Evolutionary conservation across 2,329 filamentous ascomycete genomes (phyloP), one percentile per base, ranked within the genome.

Genomic region (Hypoxylon sp.): DNA sequence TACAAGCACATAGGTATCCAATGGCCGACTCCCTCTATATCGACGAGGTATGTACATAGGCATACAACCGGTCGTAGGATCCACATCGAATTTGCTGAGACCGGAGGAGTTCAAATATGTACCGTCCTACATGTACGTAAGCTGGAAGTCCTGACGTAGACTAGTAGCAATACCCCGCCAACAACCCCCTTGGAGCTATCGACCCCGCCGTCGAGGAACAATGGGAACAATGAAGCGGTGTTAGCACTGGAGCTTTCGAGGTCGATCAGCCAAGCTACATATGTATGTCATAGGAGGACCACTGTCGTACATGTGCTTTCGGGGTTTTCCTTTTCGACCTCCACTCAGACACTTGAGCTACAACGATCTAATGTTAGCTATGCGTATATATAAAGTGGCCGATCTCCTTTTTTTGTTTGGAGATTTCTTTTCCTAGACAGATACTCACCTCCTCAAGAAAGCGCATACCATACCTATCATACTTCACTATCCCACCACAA

Each of bases 401-500:
- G 8, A 29, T 53, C 32, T 52, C 32, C 24, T 42, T 24, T 2
- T 51, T 65, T 58, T 21, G 3, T 21, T 27, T 58, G 13, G 10
- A 59, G 58, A 8, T 31, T 27, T 15, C 31, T 67, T 52, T 46
- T 68, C 47, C 50, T 31, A 50, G 11, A 24, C 32, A 50, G 50
- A 17, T 31, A 50, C 21, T 48, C 6, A 58, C 7, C 44, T 35
- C n/a, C 27, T 62, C 52, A 47, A 53, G 21, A 46, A 39, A 50
- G 1, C 46, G 37, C 52, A 47, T 19, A 32, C 46, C 73, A 73
- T 74, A 31, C 11, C 32, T 2, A 19, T 5, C 6, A 44, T 69
- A 55, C 17, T 54, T 15, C 46, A 44, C 19, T 61, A 63, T 10
- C 19, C n/a, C 55, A 29, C 6, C 81, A 88, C 70, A 69, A 91